Percentiles rank a stretch among this genome's conserved stretches.
Conservation (phyloP, 441 rosid species). For the Pelargonium myrrhifolium region DNA sequence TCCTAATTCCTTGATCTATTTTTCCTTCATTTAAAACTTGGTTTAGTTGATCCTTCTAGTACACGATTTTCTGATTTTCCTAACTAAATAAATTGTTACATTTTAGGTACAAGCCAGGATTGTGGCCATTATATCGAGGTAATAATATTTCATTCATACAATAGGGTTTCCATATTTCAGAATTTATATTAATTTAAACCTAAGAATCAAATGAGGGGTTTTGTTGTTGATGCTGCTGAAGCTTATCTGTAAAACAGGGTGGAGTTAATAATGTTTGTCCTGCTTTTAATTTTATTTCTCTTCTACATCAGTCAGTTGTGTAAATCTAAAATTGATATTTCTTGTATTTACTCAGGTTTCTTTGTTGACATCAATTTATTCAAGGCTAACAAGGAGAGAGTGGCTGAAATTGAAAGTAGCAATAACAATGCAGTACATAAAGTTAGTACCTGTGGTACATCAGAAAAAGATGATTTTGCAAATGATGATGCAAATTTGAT, state of each 20-base stretch:
- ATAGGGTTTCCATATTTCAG: not conserved
- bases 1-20: slow-evolving; percentile 13
- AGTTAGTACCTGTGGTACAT: slow-evolving; percentile 33
- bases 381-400: slow-evolving; percentile 64
- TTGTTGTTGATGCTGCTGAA: not conserved
- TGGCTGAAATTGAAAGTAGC: slow-evolving; percentile 42
- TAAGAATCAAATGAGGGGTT: not conserved
- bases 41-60: slow-evolving; percentile 6
- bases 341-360: slow-evolving; percentile 49
- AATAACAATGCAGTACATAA: slow-evolving; percentile 27
- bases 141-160: slow-evolving; percentile 16
- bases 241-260: not conserved
- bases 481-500: slow-evolving; percentile 88
- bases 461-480: slow-evolving; percentile 50
- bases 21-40: not conserved
- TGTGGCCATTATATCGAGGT: slow-evolving; percentile 99
- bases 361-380: slow-evolving; percentile 82
- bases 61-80: slow-evolving; percentile 12
- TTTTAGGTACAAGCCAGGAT: slow-evolving; percentile 62
- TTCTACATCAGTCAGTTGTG: not conserved
- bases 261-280: too few relatives aligned
- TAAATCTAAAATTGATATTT: slow-evolving; percentile 18
- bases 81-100: slow-evolving; percentile 19
- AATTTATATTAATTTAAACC: not conserved
- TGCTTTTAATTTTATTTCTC: not conserved